A percentile compares a stretch with the other conserved stretches of the same genome.
Conservation (phyloP, 2,329 filamentous ascomycete species). For the Aspergillus vadensis region DNA sequence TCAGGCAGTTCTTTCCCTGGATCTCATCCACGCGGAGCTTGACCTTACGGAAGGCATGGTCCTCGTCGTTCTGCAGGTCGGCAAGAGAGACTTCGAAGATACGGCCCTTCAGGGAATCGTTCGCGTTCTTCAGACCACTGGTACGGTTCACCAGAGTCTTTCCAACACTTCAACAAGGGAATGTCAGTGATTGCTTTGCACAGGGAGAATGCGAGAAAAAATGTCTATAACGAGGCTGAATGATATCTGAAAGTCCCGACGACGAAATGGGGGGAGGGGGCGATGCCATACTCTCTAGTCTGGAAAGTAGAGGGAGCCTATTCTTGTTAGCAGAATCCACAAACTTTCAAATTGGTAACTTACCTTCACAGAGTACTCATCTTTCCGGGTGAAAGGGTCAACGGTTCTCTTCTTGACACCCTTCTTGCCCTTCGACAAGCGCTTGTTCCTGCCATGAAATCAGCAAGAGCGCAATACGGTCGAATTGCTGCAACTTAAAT, state of each 20-base stretch:
- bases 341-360: slow-evolving; percentile 26
- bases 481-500: neutral
- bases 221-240: slow-evolving; percentile 8
- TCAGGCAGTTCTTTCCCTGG: slow-evolving; percentile 99
- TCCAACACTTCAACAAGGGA: slow-evolving; percentile 71
- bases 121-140: slow-evolving; percentile 99
- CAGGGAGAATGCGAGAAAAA: neutral
- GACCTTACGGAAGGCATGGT: slow-evolving; percentile 99
- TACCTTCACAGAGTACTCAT: slow-evolving; percentile 98
- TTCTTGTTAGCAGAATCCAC: slow-evolving; percentile 21
- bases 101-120: slow-evolving; percentile 97
- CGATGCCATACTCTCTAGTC: slow-evolving; percentile 80
- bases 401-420: slow-evolving; percentile 99
- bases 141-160: slow-evolving; percentile 99
- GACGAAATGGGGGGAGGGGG: slow-evolving; percentile 1
- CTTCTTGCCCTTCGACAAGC: slow-evolving; percentile 99
- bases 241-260: slow-evolving; percentile 14
- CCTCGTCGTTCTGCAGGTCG: slow-evolving; percentile 99
- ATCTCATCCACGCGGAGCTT: slow-evolving; percentile 98
- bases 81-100: slow-evolving; percentile 99
- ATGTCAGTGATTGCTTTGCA: slow-evolving; percentile 16
- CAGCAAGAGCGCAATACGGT: slow-evolving; percentile 12
- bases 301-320: slow-evolving; percentile 94
- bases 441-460: slow-evolving; percentile 79
- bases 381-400: slow-evolving; percentile 98